Base-by-base conservation (phyloP, 768 basidiomycete species). In the Panaeolus papilionaceus region DNA sequence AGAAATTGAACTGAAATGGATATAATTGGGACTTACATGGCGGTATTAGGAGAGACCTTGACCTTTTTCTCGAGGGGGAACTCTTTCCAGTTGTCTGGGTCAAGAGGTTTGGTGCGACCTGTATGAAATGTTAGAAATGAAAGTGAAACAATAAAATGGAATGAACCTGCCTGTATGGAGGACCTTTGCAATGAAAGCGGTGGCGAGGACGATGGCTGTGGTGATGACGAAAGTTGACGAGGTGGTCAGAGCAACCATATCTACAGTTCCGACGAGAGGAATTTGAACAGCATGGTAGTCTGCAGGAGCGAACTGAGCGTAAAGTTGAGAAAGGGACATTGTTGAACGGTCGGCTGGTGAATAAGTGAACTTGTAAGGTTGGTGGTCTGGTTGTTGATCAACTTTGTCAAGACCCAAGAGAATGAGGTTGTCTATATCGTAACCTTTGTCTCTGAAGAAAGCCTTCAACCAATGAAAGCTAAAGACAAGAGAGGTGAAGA, bases 1-100 rank as follows among this genome's bases (percentile, higher is more conserved):
- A 63, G 20, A 10, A 33, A 26, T 51, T 61, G 54, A 44, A 38
- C 20, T 14, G 54, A 58, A 47, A 33, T 51, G 42, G 64, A 65
- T 68, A n/a, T 4, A 54, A 26, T 9, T 44, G 40, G 51, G 45
- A 78, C 90, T 67, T 70, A 98, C 95, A 95, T 85, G 74, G 98
- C 97, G 44, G 98, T 99, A 81, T 99, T 99, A 70, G 93, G 94
- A 8, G 96, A 98, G 65, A 99, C 84, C 72, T 88, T 82, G 61
- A 88, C 89, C 80, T 97, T 98, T 72, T 93, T 86, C 64, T 82
- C 79, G 66, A 99, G 87, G 33, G 92, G 85, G 82, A 94, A 98
- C 70, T 90, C 84, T 72, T 92, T 85, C 92, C 95, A 99, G 66
- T 83, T 82, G 69, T 83, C 83, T 16, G 95, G 87, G 79, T 93